phyloP scores from a whole-genome alignment of 1,284 basidiomycete genomes.

The Chiua sp. region DNA sequence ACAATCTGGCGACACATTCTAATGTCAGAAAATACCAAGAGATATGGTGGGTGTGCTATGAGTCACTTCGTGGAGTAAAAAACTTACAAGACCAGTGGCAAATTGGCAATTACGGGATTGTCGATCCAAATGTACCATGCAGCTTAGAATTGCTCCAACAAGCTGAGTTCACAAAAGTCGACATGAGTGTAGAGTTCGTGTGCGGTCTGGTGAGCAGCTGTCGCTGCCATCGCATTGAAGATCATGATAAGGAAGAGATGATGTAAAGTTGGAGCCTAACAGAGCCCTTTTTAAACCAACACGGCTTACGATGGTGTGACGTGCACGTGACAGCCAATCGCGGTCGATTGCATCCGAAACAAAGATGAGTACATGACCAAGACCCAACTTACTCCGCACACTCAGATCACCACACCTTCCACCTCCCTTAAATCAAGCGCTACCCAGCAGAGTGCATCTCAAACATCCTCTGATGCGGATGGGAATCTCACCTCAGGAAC shows the following conservation, averaged over 20 bases:
- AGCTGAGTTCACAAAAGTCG: conserved; percentile 72
- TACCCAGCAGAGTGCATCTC: conserved; percentile 65
- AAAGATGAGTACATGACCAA: no score
- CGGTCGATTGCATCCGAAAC: no score
- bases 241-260: conserved; percentile 20
- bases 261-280: neutral
- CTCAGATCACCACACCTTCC: conserved; percentile 25
- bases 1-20: conserved; percentile 63
- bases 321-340: conserved; percentile 28
- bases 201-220: conserved; percentile 27
- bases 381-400: conserved; percentile 40
- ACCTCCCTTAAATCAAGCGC: no score
- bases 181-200: conserved; percentile 59
- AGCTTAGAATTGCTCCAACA: conserved; percentile 82
- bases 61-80: conserved; percentile 91
- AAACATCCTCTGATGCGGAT: conserved; percentile 55
- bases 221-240: conserved; percentile 43
- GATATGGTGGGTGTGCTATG: neutral
- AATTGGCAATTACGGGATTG: conserved; percentile 94
- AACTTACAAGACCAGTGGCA: conserved; percentile 94
- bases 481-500: conserved; percentile 61
- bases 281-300: conserved; percentile 12
- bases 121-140: conserved; percentile 87
- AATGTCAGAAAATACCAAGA: neutral
- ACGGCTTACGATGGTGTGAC: conserved; percentile 29